Base-by-base conservation (phyloP, 192 early-diverging fungal species). In the Phlyctochytrium planicorne region DNA sequence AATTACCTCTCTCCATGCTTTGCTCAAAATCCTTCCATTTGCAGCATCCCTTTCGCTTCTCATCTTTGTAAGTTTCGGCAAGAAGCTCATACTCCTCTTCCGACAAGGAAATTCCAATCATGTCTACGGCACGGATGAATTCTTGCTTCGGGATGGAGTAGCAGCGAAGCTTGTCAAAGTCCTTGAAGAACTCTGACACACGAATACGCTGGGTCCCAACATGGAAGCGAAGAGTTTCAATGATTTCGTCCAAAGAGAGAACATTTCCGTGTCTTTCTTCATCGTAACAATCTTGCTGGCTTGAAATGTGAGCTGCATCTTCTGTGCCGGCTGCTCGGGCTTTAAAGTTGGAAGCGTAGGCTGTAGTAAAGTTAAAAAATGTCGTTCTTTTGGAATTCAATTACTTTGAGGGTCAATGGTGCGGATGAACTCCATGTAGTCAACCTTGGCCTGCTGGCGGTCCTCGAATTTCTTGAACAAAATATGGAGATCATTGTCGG, bases 391-490 rank as follows among this genome's bases (percentile, higher is more conserved):
- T 16, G 59, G 64, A 30, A 27, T 12, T 62, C 33, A 53, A 40
- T 75, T 67, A 83, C 80, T 82, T 59, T 80, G 75, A 20, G 76
- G 80, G 50, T 86, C 80, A 37, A 86, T 74, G 0, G 70, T 69
- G 16, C 63, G 50, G n/a, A 86, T 66, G 53, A 86, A 85, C 52
- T 80, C 78, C 62, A 72, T 70, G 60, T 86, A 86, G 59, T 82
- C 80, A 66, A 86, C 71, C 35, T 75, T 70, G n/a, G 78, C 76
- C 6, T 62, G 47, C 29, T 65, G 24, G n/a, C 65, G 36, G 31
- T 82, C 75, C 52, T 84, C 79, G 50, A 75, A 85, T 56, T 82
- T 85, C 52, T 67, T 66, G 74, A 82, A 84, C 34, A 85, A 37
- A 23, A 85, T 66, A 56, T 82, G 75, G 37, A 85, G 60, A 53